Conservation (phyloP, 257 asterid species). For the Nicotiana attenuata region DNA sequence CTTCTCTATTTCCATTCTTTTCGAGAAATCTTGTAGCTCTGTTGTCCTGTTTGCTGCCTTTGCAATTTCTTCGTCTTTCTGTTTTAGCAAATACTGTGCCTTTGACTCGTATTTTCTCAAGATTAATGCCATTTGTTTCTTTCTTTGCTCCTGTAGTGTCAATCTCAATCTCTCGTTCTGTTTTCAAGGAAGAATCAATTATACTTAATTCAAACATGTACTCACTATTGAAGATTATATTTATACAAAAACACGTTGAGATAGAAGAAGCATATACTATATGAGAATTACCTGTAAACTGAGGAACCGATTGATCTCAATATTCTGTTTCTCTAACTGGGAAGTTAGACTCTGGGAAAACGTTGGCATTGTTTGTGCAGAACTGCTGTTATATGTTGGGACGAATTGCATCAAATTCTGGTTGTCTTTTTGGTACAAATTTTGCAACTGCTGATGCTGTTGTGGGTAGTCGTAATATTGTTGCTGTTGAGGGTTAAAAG, state of each 20-base stretch:
- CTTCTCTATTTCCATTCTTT: conserved; percentile 41
- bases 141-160: conserved; percentile 51
- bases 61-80: conserved; percentile 52
- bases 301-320: conserved; percentile 52
- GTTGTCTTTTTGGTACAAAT: conserved; percentile 8
- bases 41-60: conserved; percentile 31
- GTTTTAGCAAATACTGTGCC: conserved; percentile 29
- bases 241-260: too few relatives aligned
- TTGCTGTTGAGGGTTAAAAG: conserved; percentile 21
- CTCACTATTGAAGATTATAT: not conserved
- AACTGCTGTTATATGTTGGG: not conserved
- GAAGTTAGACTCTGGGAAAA: conserved; percentile 23
- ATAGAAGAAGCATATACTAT: not conserved
- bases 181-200: not conserved
- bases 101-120: conserved; percentile 46
- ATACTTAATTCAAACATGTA: not conserved
- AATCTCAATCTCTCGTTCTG: conserved; percentile 66
- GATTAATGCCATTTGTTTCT: conserved; percentile 25
- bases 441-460: conserved; percentile 21
- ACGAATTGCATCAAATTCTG: conserved; percentile 8
- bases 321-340: conserved; percentile 40
- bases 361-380: conserved; percentile 10
- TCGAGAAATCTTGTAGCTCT: conserved; percentile 45
- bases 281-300: conserved; percentile 39
- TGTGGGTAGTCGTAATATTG: conserved; percentile 21